These are phyloP conservation scores for Quercus engelmannii DNA, from an alignment of 306 rosid genomes.

Conservation along the genomic window DNA sequence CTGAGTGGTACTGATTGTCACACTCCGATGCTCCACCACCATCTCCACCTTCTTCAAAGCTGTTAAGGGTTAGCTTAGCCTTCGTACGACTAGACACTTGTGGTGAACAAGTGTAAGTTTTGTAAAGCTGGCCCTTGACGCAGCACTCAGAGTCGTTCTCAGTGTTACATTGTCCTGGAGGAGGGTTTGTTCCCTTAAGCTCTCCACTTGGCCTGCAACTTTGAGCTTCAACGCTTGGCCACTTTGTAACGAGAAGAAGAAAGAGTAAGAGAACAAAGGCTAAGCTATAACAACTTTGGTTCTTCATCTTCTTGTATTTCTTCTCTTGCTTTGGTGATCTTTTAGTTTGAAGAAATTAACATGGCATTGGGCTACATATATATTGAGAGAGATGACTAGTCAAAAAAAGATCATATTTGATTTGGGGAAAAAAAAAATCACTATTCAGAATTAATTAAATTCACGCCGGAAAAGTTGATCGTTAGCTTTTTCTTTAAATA, in stretches of 20 bases:
- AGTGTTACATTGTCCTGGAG: neutral
- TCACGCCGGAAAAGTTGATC: no score
- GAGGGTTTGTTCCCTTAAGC: neutral
- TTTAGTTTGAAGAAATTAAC: neutral
- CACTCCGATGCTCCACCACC: slow-evolving; percentile 38
- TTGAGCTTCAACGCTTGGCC: neutral
- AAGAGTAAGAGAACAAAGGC: no score
- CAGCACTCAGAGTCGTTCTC: slow-evolving; percentile 12
- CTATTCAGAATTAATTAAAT: no score
- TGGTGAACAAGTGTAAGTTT: slow-evolving; percentile 33
- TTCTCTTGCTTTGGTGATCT: neutral
- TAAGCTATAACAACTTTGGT: no score
- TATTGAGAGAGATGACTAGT: no score
- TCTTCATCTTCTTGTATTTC: no score
- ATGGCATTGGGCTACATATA: no score
- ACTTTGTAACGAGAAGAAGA: neutral
- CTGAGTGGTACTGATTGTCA: neutral
- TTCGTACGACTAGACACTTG: slow-evolving; percentile 9
- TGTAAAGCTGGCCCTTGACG: neutral
- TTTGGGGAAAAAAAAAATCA: no score
- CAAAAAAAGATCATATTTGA: no score
- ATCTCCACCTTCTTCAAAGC: slow-evolving; percentile 27
- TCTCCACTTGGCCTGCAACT: neutral
- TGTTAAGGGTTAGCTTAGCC: slow-evolving; percentile 43
- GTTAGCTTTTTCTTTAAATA: no score